Percentiles rank a stretch among this genome's conserved stretches.
Conservation (phyloP, 2,329 filamentous ascomycete species). For the Nemania sp. region DNA sequence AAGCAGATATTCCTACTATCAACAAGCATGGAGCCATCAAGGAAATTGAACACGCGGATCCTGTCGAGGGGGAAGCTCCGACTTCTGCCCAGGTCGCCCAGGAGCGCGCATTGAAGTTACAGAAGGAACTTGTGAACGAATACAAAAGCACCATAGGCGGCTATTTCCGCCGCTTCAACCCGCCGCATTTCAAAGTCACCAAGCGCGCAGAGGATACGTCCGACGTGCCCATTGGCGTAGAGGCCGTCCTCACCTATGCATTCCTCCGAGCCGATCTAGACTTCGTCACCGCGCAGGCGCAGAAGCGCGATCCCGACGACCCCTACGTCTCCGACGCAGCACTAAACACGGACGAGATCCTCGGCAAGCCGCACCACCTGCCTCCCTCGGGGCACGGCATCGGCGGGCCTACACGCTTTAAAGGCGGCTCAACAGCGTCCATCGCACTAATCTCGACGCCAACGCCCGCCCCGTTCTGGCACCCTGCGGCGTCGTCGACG, state of each 20-base stretch:
- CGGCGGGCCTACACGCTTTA: slow-evolving; percentile 77
- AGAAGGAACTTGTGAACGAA: slow-evolving; percentile 70
- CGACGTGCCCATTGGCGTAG: slow-evolving; percentile 60
- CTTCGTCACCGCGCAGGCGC: slow-evolving; percentile 87
- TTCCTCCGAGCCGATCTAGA: slow-evolving; percentile 94
- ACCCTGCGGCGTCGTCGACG: slow-evolving; percentile 82
- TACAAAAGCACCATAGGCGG: slow-evolving; percentile 89
- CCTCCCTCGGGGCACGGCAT: slow-evolving; percentile 64
- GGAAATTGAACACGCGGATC: slow-evolving; percentile 42
- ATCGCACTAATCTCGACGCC: slow-evolving; percentile 90
- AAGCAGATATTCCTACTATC: slow-evolving; percentile 43
- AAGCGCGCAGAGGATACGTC: slow-evolving; percentile 36
- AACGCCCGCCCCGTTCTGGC: slow-evolving; percentile 91
- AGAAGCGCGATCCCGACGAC: slow-evolving; percentile 75
- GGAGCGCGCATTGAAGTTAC: slow-evolving; percentile 66
- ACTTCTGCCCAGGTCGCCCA: slow-evolving; percentile 56
- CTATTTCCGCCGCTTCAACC: slow-evolving; percentile 90
- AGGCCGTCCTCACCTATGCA: slow-evolving; percentile 84
- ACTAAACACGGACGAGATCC: slow-evolving; percentile 81
- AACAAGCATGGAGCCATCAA: slow-evolving; percentile 40
- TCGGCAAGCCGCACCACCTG: slow-evolving; percentile 62
- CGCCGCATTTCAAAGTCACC: slow-evolving; percentile 66
- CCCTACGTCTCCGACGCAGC: slow-evolving; percentile 72
- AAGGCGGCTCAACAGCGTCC: slow-evolving; percentile 90
- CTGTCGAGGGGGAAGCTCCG: slow-evolving; percentile 46